phyloP scores from a whole-genome alignment of 495 filamentous ascomycete genomes.

The Cercophora samala region DNA sequence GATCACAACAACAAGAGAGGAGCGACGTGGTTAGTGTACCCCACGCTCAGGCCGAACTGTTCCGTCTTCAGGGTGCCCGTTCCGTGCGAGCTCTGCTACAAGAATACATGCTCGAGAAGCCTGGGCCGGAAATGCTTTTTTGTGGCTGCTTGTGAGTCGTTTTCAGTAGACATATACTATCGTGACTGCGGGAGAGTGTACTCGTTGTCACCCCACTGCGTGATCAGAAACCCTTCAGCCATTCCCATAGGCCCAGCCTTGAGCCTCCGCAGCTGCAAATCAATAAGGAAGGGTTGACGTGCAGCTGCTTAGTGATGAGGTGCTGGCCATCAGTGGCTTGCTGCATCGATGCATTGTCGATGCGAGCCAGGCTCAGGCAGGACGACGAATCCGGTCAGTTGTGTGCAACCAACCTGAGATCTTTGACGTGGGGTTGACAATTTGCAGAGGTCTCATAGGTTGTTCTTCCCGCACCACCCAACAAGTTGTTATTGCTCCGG shows the following conservation, averaged over 20 bases:
- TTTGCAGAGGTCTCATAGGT: not conserved
- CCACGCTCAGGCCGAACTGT: not conserved
- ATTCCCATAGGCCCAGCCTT: slow-evolving; percentile 3
- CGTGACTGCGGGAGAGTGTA: not conserved
- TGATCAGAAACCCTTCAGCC: slow-evolving; percentile 1
- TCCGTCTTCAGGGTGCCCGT: not conserved
- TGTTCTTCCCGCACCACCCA: not conserved
- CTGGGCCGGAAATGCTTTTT: not conserved
- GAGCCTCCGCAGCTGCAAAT: slow-evolving; percentile 1
- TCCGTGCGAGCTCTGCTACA: not conserved
- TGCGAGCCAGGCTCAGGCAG: not conserved
- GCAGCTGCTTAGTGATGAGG: slow-evolving; percentile 6
- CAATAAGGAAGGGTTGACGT: not conserved
- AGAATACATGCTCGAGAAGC: not conserved
- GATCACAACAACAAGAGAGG: not conserved
- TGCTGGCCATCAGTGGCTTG: not conserved
- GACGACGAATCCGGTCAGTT: not conserved
- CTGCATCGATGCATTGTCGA: slow-evolving; percentile 1
- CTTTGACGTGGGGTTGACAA: not conserved
- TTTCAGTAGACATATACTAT: not conserved
- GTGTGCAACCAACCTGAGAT: not conserved
- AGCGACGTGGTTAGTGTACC: not conserved
- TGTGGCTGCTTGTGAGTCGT: not conserved
- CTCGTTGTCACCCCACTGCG: slow-evolving; percentile 2
- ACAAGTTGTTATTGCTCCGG: not conserved